These are phyloP conservation scores for Pistacia vera DNA, from an alignment of 345 rosid genomes.

Conservation along the genomic window DNA sequence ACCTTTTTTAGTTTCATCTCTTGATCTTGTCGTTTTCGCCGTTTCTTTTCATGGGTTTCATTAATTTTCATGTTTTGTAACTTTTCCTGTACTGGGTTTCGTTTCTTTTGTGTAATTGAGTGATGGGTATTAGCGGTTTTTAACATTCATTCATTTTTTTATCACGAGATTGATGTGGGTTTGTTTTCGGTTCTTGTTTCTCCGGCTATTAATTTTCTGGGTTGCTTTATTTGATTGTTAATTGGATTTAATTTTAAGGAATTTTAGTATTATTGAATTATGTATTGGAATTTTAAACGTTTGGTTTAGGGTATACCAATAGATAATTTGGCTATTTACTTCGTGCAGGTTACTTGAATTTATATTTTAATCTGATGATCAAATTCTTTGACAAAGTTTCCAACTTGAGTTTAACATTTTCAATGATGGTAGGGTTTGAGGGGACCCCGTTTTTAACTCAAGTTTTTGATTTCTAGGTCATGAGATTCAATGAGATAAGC, in stretches of 20 bases:
- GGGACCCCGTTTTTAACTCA: too few relatives aligned
- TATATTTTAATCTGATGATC: not conserved
- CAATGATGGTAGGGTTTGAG: too few relatives aligned
- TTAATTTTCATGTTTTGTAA: conserved; percentile 4
- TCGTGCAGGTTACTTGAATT: too few relatives aligned
- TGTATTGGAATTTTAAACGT: not conserved
- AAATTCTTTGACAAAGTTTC: not conserved
- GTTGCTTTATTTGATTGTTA: not conserved
- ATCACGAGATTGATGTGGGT: not conserved
- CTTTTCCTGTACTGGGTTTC: conserved; percentile 7
- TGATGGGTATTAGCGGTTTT: not conserved
- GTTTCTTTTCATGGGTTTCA: conserved; percentile 7
- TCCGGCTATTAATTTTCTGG: not conserved
- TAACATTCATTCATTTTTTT: not conserved
- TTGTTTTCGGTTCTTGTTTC: not conserved
- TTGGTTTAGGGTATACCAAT: not conserved
- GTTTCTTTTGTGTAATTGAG: conserved; percentile 7
- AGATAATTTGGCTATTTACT: not conserved
- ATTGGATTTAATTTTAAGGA: not conserved
- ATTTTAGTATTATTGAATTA: too few relatives aligned
- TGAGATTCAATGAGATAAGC: too few relatives aligned
- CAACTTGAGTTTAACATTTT: too few relatives aligned
- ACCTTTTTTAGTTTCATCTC: not conserved
- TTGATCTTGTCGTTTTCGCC: conserved; percentile 30
- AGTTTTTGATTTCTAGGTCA: too few relatives aligned